Evolutionary conservation across 306 rosid species (phyloP).

Genomic region (Trifolium subterraneum): DNA sequence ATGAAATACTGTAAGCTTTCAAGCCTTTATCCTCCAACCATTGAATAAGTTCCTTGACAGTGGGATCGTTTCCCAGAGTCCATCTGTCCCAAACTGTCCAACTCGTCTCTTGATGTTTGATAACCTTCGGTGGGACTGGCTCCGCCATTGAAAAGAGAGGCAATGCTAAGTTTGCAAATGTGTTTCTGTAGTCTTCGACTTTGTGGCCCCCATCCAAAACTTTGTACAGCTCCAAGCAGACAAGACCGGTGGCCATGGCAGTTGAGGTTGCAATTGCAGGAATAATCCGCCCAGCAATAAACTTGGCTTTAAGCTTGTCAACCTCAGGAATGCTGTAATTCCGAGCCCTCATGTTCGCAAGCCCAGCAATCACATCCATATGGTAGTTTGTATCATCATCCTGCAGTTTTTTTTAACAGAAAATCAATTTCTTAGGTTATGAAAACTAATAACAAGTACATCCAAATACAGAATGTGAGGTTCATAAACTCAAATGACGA

Average conservation of each 20-base stretch:
- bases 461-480: not conserved
- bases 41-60: slow-evolving; percentile 70
- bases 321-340: slow-evolving; percentile 95
- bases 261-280: slow-evolving; percentile 98
- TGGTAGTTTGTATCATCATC: slow-evolving; percentile 97
- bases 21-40: slow-evolving; percentile 84
- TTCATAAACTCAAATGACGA: slow-evolving; percentile 3
- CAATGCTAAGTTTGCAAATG: slow-evolving; percentile 86
- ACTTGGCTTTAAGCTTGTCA: slow-evolving; percentile 95
- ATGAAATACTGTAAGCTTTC: slow-evolving; percentile 83
- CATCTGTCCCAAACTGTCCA: slow-evolving; percentile 99
- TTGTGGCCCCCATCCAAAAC: slow-evolving; percentile 79
- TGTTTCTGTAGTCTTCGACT: slow-evolving; percentile 88
- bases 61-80: slow-evolving; percentile 74
- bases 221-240: slow-evolving; percentile 93
- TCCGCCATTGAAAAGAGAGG: slow-evolving; percentile 94
- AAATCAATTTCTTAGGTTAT: not conserved
- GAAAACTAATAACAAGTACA: not conserved
- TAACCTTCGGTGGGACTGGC: slow-evolving; percentile 89
- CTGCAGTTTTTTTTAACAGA: slow-evolving; percentile 54
- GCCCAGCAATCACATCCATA: slow-evolving; percentile 93
- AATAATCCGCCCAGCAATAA: slow-evolving; percentile 93
- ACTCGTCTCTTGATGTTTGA: slow-evolving; percentile 73
- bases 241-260: slow-evolving; percentile 96
- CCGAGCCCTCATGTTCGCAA: slow-evolving; percentile 98